Evolutionary conservation across 768 basidiomycete species (phyloP).

Genomic region (Psilocybe cyanescens): DNA sequence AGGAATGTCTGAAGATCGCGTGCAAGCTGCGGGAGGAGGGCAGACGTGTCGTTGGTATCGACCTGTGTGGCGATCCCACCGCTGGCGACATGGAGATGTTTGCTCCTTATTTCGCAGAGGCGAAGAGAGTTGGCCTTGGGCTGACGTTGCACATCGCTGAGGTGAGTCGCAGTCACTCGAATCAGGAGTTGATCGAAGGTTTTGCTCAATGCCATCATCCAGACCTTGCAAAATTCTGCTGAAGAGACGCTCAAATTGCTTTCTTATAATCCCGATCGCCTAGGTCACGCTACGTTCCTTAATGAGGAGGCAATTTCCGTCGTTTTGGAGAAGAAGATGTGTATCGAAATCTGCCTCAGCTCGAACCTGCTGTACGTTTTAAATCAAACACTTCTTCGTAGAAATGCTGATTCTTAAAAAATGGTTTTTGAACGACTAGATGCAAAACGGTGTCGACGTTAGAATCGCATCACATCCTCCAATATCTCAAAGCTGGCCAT

Average conservation of each 20-base stretch:
- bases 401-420: background rate
- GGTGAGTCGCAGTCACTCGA: slow-evolving; percentile 38
- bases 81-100: slow-evolving; percentile 62
- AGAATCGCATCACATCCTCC: slow-evolving; percentile 73
- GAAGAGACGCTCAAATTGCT: slow-evolving; percentile 67
- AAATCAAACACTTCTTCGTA: background rate
- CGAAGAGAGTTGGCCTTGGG: slow-evolving; percentile 62
- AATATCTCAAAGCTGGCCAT: slow-evolving; percentile 65
- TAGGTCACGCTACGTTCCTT: slow-evolving; percentile 86
- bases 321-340: slow-evolving; percentile 56
- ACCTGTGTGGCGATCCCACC: slow-evolving; percentile 78
- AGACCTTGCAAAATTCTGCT: slow-evolving; percentile 52
- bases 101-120: slow-evolving; percentile 52
- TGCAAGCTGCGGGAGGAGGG: slow-evolving; percentile 57
- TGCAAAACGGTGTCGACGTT: slow-evolving; percentile 70
- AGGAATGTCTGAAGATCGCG: slow-evolving; percentile 63
- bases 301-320: slow-evolving; percentile 58
- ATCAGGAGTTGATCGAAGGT: background rate
- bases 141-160: slow-evolving; percentile 88
- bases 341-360: slow-evolving; percentile 81
- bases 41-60: slow-evolving; percentile 72
- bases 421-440: slow-evolving; percentile 33
- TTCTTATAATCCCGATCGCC: slow-evolving; percentile 62
- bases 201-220: background rate
- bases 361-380: slow-evolving; percentile 74